These are phyloP conservation scores for Kwoniella dejecticola DNA, from an alignment of 768 basidiomycete genomes.

Conservation along the genomic window DNA sequence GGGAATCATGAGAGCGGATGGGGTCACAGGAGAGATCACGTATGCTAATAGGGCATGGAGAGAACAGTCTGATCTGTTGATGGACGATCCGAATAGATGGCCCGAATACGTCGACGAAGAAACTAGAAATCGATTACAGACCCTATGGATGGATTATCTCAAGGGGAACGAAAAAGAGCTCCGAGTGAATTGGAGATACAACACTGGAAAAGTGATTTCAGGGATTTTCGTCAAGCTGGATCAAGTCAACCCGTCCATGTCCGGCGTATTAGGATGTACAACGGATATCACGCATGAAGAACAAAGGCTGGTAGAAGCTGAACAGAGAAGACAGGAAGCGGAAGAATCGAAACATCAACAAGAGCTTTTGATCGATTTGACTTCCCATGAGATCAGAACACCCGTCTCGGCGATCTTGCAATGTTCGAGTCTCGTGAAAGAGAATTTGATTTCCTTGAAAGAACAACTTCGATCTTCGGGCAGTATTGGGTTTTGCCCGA, in stretches of 20 bases:
- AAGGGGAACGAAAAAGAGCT: constrained; percentile 26
- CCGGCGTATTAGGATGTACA: constrained; percentile 44
- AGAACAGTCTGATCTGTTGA: constrained; percentile 16
- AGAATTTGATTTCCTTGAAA: constrained; percentile 40
- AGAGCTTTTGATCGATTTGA: constrained; percentile 55
- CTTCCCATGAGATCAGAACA: constrained; percentile 55
- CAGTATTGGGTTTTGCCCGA: constrained; percentile 33
- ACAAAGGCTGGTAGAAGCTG: constrained; percentile 42
- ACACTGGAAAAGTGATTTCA: constrained; percentile 30
- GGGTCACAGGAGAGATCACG: constrained; percentile 23
- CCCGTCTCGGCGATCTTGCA: constrained; percentile 56
- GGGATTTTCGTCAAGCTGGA: constrained; percentile 47
- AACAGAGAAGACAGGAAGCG: constrained; percentile 43
- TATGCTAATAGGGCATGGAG: constrained; percentile 46
- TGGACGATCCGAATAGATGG: constrained; percentile 38
- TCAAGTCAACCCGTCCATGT: constrained; percentile 29
- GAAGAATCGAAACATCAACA: constrained; percentile 53
- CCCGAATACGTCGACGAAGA: constrained; percentile 23
- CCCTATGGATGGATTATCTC: constrained; percentile 28
- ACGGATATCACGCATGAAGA: constrained; percentile 49
- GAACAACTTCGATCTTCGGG: constrained; percentile 33
- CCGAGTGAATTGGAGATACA: constrained; percentile 42
- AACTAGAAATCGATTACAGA: constrained; percentile 14
- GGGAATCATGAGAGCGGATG: constrained; percentile 44
- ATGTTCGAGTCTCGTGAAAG: constrained; percentile 49